Conservation (phyloP, 2,329 filamentous ascomycete genomes). For the Myrmaecium sp. region DNA sequence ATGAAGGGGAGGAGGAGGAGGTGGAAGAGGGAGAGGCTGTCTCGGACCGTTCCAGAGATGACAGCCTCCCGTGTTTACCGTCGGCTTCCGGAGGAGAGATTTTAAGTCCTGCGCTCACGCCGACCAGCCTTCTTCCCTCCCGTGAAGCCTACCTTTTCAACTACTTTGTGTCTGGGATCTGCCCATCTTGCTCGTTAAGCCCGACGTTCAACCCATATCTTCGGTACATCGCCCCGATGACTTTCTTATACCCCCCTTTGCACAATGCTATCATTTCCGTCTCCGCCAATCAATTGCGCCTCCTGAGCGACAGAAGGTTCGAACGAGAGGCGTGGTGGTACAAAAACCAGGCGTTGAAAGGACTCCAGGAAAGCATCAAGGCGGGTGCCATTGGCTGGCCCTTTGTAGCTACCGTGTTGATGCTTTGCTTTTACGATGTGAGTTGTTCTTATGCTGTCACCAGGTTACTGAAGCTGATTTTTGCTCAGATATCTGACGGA, state of each 20-base stretch:
- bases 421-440: slow-evolving; percentile 20
- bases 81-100: too few relatives aligned
- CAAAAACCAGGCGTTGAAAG: slow-evolving; percentile 11
- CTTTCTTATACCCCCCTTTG: slow-evolving; percentile 9
- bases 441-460: too few relatives aligned
- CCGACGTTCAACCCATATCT: slow-evolving; percentile 14
- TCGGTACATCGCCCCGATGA: slow-evolving; percentile 10
- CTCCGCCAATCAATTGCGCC: slow-evolving; percentile 13
- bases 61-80: too few relatives aligned
- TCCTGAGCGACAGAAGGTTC: slow-evolving; percentile 11
- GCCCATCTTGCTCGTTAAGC: slow-evolving; percentile 15
- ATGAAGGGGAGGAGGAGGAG: too few relatives aligned
- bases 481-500: slow-evolving; percentile 17
- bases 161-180: slow-evolving; percentile 15
- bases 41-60: too few relatives aligned
- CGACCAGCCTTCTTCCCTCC: neutral
- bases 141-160: slow-evolving; percentile 5
- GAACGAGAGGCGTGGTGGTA: slow-evolving; percentile 10
- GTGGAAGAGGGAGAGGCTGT: too few relatives aligned
- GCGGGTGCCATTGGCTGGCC: slow-evolving; percentile 8
- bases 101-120: neutral
- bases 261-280: slow-evolving; percentile 13
- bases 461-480: too few relatives aligned
- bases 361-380: slow-evolving; percentile 10
- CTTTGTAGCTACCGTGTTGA: slow-evolving; percentile 14